Evolutionary conservation across 2,329 filamentous ascomycete genomes (phyloP).

Genomic region (Calonectria crousiana): DNA sequence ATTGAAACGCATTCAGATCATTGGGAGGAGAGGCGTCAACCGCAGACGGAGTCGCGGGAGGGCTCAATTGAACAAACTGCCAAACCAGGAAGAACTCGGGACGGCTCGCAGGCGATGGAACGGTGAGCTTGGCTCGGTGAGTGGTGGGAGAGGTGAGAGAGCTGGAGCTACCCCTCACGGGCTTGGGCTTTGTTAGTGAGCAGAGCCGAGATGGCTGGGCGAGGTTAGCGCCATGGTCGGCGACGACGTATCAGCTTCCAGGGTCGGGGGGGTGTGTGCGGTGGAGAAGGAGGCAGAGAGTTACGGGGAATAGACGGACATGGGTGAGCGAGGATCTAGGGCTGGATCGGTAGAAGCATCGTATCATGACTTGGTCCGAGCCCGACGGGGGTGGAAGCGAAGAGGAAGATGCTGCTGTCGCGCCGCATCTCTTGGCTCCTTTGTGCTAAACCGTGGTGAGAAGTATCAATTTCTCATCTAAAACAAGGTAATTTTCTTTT

Average conservation of each 20-base stretch:
- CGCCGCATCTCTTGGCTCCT: neutral
- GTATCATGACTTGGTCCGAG: slow-evolving; percentile 4
- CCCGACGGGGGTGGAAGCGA: neutral
- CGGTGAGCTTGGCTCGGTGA: slow-evolving; percentile 16
- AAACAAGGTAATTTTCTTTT: neutral
- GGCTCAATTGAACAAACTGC: neutral
- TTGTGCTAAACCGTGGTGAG: neutral
- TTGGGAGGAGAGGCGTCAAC: neutral
- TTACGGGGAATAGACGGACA: neutral
- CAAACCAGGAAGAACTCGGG: neutral
- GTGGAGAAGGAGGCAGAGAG: slow-evolving; percentile 20
- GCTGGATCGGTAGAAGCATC: slow-evolving; percentile 13
- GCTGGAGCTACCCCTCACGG: slow-evolving; percentile 22
- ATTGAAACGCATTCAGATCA: neutral
- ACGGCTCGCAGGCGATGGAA: slow-evolving; percentile 7
- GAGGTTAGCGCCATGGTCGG: slow-evolving; percentile 7
- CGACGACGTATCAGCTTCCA: slow-evolving; percentile 12
- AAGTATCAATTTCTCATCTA: neutral
- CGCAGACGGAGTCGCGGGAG: neutral
- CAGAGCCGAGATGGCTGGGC: neutral
- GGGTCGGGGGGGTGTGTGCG: slow-evolving; percentile 3
- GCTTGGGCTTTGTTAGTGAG: neutral
- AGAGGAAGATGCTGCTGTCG: neutral
- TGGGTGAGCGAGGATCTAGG: slow-evolving; percentile 8
- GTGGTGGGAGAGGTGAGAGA: neutral